phyloP scores from a whole-genome alignment of 768 basidiomycete species.

The Termitomyces sp. region DNA sequence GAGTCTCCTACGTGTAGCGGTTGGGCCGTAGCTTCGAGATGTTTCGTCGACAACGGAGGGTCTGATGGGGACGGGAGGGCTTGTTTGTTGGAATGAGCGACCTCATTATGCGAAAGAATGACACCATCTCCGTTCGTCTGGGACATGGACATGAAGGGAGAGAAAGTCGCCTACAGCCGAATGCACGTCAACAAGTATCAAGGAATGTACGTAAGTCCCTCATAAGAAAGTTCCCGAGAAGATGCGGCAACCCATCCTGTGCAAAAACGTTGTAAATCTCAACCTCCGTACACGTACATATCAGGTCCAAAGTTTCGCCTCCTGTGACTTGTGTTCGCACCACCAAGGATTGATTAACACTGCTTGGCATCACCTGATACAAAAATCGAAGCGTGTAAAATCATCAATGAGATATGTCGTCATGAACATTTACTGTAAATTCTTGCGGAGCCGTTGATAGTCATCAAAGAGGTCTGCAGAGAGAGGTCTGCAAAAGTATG shows the following conservation, averaged over 20 bases:
- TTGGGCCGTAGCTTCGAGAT: conserved; percentile 4
- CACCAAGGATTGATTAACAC: conserved; percentile 1
- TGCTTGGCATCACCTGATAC: conserved; percentile 4
- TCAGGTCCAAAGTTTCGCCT: background rate
- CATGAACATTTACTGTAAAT: background rate
- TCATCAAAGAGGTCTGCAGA: background rate
- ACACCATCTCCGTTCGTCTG: conserved; percentile 7
- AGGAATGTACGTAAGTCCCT: conserved; percentile 13
- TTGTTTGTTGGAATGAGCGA: conserved; percentile 7
- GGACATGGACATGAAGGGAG: conserved; percentile 15
- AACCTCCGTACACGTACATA: background rate
- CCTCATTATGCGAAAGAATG: conserved; percentile 1
- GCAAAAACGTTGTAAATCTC: background rate
- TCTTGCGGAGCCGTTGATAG: background rate
- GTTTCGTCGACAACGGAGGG: conserved; percentile 6
- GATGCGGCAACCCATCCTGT: conserved; percentile 13
- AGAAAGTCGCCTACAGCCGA: conserved; percentile 7
- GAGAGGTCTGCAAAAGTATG: background rate
- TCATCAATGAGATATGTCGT: background rate
- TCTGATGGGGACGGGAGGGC: conserved; percentile 6
- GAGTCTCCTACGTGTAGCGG: background rate
- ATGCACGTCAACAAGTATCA: conserved; percentile 18
- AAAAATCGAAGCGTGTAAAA: conserved; percentile 1
- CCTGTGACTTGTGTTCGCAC: background rate
- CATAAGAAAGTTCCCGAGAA: conserved; percentile 15